phyloP scores from a whole-genome alignment of 164 flowering plant genomes.

The Dillenia turbinata region DNA sequence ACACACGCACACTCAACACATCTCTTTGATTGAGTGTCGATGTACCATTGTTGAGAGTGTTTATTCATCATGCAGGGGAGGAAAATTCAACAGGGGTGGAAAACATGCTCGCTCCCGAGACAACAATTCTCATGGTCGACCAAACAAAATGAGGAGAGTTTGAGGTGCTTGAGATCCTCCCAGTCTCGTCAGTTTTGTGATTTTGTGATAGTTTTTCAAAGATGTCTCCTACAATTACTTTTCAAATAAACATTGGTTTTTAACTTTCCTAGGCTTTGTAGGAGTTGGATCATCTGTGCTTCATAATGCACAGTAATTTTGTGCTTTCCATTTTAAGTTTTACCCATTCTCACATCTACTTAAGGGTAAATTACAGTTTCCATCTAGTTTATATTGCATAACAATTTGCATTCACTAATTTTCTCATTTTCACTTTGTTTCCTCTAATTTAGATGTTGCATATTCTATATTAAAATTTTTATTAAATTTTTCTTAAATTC shows the following conservation, averaged over 20 bases:
- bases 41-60: no score
- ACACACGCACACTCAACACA: background rate
- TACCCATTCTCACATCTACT: no score
- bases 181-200: background rate
- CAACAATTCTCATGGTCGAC: slow-evolving; percentile 36
- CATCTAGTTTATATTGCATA: no score
- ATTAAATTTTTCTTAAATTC: no score
- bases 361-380: no score
- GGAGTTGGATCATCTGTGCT: slow-evolving; percentile 2
- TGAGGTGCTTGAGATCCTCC: slow-evolving; percentile 18
- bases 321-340: no score
- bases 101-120: slow-evolving; percentile 44
- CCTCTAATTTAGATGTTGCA: no score
- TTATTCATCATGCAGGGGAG: slow-evolving; percentile 47
- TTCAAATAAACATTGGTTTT: background rate
- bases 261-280: background rate
- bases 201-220: no score
- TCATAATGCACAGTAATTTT: background rate
- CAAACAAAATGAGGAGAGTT: slow-evolving; percentile 55
- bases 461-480: no score
- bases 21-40: background rate
- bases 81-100: slow-evolving; percentile 51
- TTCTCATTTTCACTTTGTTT: no score
- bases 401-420: no score
- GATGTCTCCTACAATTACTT: no score